Percentiles rank a stretch among this genome's conserved stretches.
These are phyloP conservation scores for Mycena epipterygia DNA, from an alignment of 768 basidiomycete species.

Conservation along the genomic window DNA sequence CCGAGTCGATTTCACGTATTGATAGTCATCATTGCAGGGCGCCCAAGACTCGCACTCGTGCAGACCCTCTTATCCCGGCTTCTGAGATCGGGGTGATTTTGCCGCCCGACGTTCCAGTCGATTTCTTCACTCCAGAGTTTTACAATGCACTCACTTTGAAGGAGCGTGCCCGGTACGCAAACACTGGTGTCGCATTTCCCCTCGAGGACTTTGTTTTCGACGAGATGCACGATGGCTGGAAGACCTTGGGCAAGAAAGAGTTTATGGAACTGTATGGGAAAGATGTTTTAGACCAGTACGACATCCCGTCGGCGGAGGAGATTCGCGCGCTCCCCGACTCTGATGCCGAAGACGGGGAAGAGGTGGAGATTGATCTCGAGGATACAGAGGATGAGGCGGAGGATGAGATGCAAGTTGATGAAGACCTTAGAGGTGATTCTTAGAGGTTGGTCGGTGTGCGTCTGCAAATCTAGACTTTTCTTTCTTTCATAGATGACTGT, in stretches of 20 bases:
- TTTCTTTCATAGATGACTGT: neutral
- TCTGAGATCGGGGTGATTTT: conserved; percentile 6
- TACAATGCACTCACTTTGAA: conserved; percentile 11
- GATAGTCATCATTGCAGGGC: neutral
- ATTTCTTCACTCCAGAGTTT: conserved; percentile 13
- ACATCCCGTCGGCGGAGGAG: conserved; percentile 16
- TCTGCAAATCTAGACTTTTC: neutral
- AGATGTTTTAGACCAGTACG: conserved; percentile 11
- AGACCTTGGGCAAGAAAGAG: conserved; percentile 12
- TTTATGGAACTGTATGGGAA: conserved; percentile 25
- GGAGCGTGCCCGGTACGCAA: conserved; percentile 7
- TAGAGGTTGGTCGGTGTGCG: neutral
- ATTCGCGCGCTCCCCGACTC: neutral
- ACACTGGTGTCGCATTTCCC: conserved; percentile 20
- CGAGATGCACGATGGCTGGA: conserved; percentile 14
- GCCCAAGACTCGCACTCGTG: neutral
- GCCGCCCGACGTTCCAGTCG: conserved; percentile 9
- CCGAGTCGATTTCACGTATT: neutral
- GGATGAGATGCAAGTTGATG: conserved; percentile 8
- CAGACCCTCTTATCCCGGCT: conserved; percentile 5
- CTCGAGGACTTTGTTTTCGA: conserved; percentile 4
- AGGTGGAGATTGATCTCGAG: conserved; percentile 2
- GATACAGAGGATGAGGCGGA: conserved; percentile 9
- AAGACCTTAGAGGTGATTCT: neutral
- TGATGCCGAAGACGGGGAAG: conserved; percentile 22